Base-by-base conservation (phyloP, 345 rosid genomes). In the Diplotaxis tenuifolia region DNA sequence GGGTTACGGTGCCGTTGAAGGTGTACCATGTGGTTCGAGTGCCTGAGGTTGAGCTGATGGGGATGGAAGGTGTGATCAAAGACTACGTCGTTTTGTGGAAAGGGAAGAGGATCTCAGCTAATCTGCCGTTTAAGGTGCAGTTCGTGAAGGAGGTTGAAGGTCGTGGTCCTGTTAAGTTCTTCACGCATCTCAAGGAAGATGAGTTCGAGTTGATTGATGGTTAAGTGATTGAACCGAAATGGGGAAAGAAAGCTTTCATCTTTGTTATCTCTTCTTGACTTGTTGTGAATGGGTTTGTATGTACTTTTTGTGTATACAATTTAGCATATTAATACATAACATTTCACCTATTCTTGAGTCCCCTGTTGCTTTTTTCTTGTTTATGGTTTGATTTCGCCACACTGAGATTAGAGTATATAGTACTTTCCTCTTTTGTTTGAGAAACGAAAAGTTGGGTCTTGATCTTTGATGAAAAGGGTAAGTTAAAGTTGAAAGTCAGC, bases 1-100 rank as follows among this genome's bases (percentile, higher is more conserved):
- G 84, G 83, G 97, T 95, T 58, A 95, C 79, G 69, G 92, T 27
- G 49, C 96, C 96, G 15, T 57, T 95, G 72, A 95, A 87, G 76
- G 94, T 92, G 1, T 95, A 95, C 80, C 99, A 95, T 40, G 96
- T 90, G 63, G 86, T 85, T 60, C 85, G 88, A 6, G 92, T 87
- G 6, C 84, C 84, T 20, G 96, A 90, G 82, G 36, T 87, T 42
- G 97, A 92, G 75, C 83, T 95, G 78, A 68, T 68, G 50, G 99
- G 91, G 4, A 83, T 82, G 92, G 96, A 92, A 82, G 99, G 99
- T 6, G 68, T 52, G 12, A 42, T 92, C 18, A 95, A 92, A 84
- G 89, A 88, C 75, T 84, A 83, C 80, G 89, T 84, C 3, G 86
- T 61, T 28, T 36, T 85, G 12, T 95, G 90, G 90, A 92, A 88